phyloP scores from a whole-genome alignment of 179 eudicot genomes.

The Dionaea muscipula region DNA sequence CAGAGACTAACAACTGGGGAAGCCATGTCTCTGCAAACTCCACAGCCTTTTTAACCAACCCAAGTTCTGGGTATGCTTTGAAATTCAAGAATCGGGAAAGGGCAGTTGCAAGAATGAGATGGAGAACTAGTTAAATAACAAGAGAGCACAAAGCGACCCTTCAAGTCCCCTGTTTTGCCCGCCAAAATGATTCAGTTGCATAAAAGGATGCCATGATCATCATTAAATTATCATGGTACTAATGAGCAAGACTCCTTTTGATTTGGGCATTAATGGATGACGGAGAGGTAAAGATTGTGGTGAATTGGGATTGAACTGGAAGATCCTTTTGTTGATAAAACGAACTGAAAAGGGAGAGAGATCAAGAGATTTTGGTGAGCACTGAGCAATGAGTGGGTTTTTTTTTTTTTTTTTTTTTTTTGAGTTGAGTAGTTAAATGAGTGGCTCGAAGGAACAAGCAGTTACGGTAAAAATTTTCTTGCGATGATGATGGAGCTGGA shows the following conservation, averaged over 20 bases:
- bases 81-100: slow-evolving; percentile 18
- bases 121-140: slow-evolving; percentile 14
- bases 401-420: not conserved
- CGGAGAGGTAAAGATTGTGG: not conserved
- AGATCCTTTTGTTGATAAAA: too few relatives aligned
- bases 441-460: not conserved
- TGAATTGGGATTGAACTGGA: not conserved
- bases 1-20: slow-evolving; percentile 16
- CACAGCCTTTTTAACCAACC: slow-evolving; percentile 16
- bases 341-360: not conserved
- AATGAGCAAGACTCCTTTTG: too few relatives aligned
- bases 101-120: slow-evolving; percentile 15
- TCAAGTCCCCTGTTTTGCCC: slow-evolving; percentile 8
- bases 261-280: not conserved
- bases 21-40: slow-evolving; percentile 13
- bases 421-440: slow-evolving; percentile 7
- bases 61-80: not conserved
- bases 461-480: not conserved
- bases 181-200: not conserved
- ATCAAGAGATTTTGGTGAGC: not conserved
- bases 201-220: too few relatives aligned
- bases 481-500: slow-evolving; percentile 9
- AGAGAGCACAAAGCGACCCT: slow-evolving; percentile 21
- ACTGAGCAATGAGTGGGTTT: slow-evolving; percentile 1
- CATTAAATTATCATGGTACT: too few relatives aligned